phyloP scores from a whole-genome alignment of 2,329 filamentous ascomycete species.

The Pseudocercospora pini-densiflorae region DNA sequence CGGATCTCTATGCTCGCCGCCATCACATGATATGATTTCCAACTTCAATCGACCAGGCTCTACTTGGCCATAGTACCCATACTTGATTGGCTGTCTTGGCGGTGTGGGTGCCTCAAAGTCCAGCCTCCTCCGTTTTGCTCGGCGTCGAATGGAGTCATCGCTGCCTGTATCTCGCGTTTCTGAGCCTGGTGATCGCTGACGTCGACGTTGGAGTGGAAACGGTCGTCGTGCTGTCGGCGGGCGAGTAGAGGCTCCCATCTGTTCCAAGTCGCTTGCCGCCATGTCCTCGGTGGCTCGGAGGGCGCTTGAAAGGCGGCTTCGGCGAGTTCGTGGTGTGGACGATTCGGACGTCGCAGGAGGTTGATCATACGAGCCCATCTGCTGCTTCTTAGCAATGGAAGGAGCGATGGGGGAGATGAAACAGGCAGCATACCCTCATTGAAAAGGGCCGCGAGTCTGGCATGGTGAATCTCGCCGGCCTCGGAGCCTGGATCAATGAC shows the following conservation, averaged over 20 bases:
- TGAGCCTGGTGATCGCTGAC: slow-evolving; percentile 27
- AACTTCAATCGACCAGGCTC: slow-evolving; percentile 80
- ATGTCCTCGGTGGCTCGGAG: slow-evolving; percentile 41
- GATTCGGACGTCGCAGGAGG: slow-evolving; percentile 46
- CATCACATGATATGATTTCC: slow-evolving; percentile 90
- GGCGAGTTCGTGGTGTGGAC: slow-evolving; percentile 37
- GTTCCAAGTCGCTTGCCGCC: slow-evolving; percentile 30
- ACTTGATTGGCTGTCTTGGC: slow-evolving; percentile 62
- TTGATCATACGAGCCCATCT: slow-evolving; percentile 50
- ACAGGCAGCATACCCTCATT: slow-evolving; percentile 26
- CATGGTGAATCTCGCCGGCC: slow-evolving; percentile 20
- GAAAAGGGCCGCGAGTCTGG: slow-evolving; percentile 31
- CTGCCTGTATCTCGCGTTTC: slow-evolving; percentile 27
- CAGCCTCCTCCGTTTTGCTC: slow-evolving; percentile 46
- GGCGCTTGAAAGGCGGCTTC: slow-evolving; percentile 40
- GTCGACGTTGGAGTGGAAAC: slow-evolving; percentile 23
- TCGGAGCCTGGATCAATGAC: neutral
- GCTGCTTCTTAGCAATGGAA: neutral
- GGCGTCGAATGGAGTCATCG: slow-evolving; percentile 24
- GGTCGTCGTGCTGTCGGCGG: slow-evolving; percentile 16
- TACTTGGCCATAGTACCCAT: slow-evolving; percentile 86
- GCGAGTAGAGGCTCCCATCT: slow-evolving; percentile 24
- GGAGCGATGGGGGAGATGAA: neutral
- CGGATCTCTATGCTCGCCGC: slow-evolving; percentile 67
- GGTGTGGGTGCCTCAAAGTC: slow-evolving; percentile 36